Base-by-base conservation (phyloP, 805 yeast genomes). In the Ogataea saltuana region DNA sequence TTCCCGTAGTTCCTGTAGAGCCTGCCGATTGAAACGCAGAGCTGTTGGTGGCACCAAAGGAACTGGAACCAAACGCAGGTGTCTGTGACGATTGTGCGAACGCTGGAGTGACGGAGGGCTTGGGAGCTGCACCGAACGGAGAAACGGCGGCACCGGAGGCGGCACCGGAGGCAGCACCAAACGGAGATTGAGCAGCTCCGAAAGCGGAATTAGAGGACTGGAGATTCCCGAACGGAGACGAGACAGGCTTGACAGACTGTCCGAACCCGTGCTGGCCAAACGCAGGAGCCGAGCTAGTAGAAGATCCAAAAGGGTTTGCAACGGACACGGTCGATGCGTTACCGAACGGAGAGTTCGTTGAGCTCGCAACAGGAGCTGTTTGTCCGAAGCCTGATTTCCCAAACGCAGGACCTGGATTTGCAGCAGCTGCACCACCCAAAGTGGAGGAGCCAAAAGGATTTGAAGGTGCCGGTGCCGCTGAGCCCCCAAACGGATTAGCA, bases 261-360 rank as follows among this genome's bases (percentile, higher is more conserved):
- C 56, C 57, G 39, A 51, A 51, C 3, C 51, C 55, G 4, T 48
- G 41, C n/a, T 39, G 39, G 7, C 47, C 47, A 28, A 43, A 43
- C 6, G 42, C 34, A 4, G 39, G 23, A n/a, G 38, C 29, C 18
- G 51, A 22, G 19, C 23, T 15, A 17, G 28, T 21, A 4, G 44
- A 27, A 20, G 39, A 19, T 8, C 44, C 44, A 18, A 41, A 41
- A 15, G 44, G 44, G 13, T 18, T 27, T 21, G 8, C 21, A 5
- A 12, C 15, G 9, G n/a, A 15, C 6, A 28, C 22, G 10, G 25
- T 19, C 17, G 35, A 32, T 13, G 9, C 19, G 5, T 6, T 17
- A 4, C 33, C 33, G n/a, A 26, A 26, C 8, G 33, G 33, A 12
- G 22, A 23, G 23, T 13, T 27, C 4, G 19, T 29, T 8, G 32